These are phyloP conservation scores for Cynanchum wilfordii DNA, from an alignment of 257 asterid species.

Conservation along the genomic window DNA sequence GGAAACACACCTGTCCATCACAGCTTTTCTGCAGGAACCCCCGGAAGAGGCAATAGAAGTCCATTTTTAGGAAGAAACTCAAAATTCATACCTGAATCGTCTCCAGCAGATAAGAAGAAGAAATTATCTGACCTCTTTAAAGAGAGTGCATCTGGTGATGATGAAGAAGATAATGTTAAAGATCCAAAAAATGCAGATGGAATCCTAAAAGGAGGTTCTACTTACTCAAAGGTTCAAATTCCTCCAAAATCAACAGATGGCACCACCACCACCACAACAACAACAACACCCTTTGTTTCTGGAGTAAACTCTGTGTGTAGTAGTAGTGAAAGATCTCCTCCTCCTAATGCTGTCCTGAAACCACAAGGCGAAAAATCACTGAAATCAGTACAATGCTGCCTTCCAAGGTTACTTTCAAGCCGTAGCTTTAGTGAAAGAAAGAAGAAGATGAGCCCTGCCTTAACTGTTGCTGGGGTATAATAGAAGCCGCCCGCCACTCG, in stretches of 20 bases:
- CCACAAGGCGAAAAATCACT: constrained; percentile 18
- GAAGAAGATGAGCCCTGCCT: constrained; percentile 33
- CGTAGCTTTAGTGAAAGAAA: constrained; percentile 49
- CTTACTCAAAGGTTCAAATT: constrained; percentile 14
- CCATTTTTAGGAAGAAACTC: constrained; percentile 14
- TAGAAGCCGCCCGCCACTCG: background rate
- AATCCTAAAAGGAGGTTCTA: constrained; percentile 7
- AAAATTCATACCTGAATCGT: constrained; percentile 17
- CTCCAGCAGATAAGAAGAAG: constrained; percentile 51
- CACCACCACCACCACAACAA: constrained; percentile 15
- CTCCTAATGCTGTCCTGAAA: constrained; percentile 19
- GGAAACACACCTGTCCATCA: constrained; percentile 69
- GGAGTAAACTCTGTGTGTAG: constrained; percentile 28
- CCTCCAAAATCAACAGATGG: constrained; percentile 25
- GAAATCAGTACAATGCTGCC: constrained; percentile 49
- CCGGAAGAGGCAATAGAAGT: constrained; percentile 14
- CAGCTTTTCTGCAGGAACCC: constrained; percentile 29
- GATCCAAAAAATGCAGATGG: constrained; percentile 15
- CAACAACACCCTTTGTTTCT: constrained; percentile 20
- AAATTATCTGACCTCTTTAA: constrained; percentile 55
- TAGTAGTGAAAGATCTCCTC: constrained; percentile 38
- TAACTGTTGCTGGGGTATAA: constrained; percentile 12
- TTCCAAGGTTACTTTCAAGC: constrained; percentile 51
- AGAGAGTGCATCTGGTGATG: constrained; percentile 32
- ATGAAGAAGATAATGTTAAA: constrained; percentile 16